Evolutionary conservation across 148 eudicot genomes (phyloP).

Genomic region (Rhododendron williamsianum): DNA sequence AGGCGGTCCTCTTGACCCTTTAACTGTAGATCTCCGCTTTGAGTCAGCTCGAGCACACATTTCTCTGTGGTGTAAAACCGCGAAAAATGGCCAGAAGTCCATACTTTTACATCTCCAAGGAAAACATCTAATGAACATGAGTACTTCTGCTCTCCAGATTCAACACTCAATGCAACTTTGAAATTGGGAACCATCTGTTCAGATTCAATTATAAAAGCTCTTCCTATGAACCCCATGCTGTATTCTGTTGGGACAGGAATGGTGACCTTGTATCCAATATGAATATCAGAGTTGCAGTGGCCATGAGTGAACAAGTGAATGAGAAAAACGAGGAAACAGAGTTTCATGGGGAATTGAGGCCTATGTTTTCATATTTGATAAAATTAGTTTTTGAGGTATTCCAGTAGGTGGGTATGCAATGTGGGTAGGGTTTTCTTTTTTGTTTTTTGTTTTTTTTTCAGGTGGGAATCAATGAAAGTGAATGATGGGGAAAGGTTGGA

Average conservation of each 20-base stretch:
- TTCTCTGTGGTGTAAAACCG: constrained; percentile 47
- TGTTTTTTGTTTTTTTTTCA: not conserved
- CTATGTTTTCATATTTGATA: not conserved
- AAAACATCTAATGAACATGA: constrained; percentile 73
- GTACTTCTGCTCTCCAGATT: constrained; percentile 45
- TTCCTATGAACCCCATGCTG: constrained; percentile 52
- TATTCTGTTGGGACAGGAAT: constrained; percentile 59
- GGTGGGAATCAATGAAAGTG: constrained; percentile 19
- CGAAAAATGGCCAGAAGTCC: constrained; percentile 77
- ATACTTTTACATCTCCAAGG: constrained; percentile 67
- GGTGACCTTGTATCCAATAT: constrained; percentile 49
- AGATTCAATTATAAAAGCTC: constrained; percentile 71
- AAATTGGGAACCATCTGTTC: constrained; percentile 46
- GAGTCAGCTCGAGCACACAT: constrained; percentile 70
- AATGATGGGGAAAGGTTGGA: constrained; percentile 10
- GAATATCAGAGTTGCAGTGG: constrained; percentile 38
- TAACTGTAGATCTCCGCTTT: constrained; percentile 58
- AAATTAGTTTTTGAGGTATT: not conserved
- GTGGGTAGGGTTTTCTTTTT: not conserved
- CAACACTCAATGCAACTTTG: constrained; percentile 54
- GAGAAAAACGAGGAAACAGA: constrained; percentile 28
- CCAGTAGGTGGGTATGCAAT: constrained; percentile 12
- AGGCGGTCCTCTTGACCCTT: constrained; percentile 41
- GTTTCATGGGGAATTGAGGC: constrained; percentile 38
- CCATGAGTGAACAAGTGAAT: constrained; percentile 25